Conservation (phyloP, 345 rosid genomes). For the Salix brachista region DNA sequence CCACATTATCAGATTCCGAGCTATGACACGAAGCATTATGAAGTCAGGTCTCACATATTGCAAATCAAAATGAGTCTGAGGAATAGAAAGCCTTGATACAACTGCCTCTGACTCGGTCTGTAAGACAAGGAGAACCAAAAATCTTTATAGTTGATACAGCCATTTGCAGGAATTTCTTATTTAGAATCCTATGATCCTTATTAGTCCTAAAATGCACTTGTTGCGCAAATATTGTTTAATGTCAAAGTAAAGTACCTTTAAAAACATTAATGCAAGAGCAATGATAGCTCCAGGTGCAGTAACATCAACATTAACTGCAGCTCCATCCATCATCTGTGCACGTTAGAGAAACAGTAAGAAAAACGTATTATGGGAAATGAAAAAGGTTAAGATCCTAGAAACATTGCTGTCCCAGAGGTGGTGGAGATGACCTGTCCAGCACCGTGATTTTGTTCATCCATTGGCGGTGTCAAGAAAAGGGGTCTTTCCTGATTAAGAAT, state of each 20-base stretch:
- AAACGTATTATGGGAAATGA: background rate
- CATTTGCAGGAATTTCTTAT: background rate
- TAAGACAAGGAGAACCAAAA: slow-evolving; percentile 7
- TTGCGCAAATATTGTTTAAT: background rate
- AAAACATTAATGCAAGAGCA: slow-evolving; percentile 86
- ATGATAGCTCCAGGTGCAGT: slow-evolving; percentile 96
- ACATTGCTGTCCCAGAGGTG: slow-evolving; percentile 14
- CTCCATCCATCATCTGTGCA: slow-evolving; percentile 76
- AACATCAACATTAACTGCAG: slow-evolving; percentile 74
- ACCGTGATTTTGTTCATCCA: slow-evolving; percentile 59
- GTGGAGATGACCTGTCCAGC: slow-evolving; percentile 63
- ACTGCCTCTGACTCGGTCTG: slow-evolving; percentile 87
- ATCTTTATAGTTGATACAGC: background rate
- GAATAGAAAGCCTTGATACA: slow-evolving; percentile 73
- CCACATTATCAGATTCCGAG: slow-evolving; percentile 95
- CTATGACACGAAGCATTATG: slow-evolving; percentile 96
- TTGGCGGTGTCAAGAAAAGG: slow-evolving; percentile 39
- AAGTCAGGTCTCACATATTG: slow-evolving; percentile 94
- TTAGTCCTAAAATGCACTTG: background rate
- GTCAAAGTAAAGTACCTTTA: slow-evolving; percentile 49
- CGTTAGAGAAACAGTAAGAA: background rate
- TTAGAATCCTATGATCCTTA: background rate
- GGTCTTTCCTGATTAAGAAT: slow-evolving; percentile 55
- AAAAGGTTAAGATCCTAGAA: background rate
- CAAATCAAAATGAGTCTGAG: slow-evolving; percentile 75